Conservation (phyloP, 2,329 filamentous ascomycete genomes). For the Colletotrichum falcatum region DNA sequence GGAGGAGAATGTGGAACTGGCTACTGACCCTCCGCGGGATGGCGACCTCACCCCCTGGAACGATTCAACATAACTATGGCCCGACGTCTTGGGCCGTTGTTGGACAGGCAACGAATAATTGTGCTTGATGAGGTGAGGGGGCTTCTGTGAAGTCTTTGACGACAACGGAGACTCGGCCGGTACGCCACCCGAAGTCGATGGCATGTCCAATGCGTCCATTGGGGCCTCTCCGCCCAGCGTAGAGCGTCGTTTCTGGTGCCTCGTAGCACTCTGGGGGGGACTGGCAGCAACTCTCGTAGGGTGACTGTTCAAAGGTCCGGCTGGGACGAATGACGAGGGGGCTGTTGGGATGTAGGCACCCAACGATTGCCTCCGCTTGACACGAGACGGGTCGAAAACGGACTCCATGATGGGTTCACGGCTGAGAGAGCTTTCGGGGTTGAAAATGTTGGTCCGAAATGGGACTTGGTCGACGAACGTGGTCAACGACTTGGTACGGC, state of each 20-base stretch:
- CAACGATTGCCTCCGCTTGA: constrained; percentile 35
- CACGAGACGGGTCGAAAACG: constrained; percentile 18
- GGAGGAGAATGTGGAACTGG: constrained; percentile 37
- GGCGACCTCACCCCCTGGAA: constrained; percentile 35
- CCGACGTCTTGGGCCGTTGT: constrained; percentile 32
- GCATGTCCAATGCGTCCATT: constrained; percentile 27
- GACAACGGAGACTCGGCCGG: constrained; percentile 27
- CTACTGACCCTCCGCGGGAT: constrained; percentile 41
- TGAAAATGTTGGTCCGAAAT: constrained; percentile 34
- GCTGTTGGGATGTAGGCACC: constrained; percentile 37
- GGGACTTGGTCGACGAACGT: constrained; percentile 39
- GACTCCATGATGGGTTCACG: constrained; percentile 32
- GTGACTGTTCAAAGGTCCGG: constrained; percentile 2
- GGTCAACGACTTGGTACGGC: constrained; percentile 42
- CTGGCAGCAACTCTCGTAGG: background rate
- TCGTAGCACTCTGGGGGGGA: background rate
- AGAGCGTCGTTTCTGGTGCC: constrained; percentile 17
- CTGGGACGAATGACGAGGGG: constrained; percentile 5
- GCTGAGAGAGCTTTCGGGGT: constrained; percentile 22
- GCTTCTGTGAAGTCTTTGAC: constrained; percentile 42
- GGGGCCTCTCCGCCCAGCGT: constrained; percentile 15
- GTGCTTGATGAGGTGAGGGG: constrained; percentile 43
- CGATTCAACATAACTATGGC: constrained; percentile 17
- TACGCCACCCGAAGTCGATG: constrained; percentile 13
- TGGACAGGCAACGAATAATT: constrained; percentile 41